phyloP scores from a whole-genome alignment of 2,329 filamentous ascomycete species.

The Diaporthe velutina region DNA sequence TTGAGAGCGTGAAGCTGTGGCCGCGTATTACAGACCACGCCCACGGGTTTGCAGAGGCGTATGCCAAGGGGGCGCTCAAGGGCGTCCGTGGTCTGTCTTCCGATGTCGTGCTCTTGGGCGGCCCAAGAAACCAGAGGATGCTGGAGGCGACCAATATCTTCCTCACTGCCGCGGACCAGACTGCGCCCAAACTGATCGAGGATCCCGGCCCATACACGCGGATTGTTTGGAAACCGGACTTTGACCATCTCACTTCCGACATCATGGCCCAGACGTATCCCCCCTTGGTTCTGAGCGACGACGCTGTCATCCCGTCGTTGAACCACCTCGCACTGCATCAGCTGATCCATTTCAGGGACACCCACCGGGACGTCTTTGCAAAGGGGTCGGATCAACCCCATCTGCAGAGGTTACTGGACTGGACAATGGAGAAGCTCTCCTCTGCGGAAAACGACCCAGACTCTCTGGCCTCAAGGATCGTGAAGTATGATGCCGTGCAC shows the following conservation, averaged over 20 bases:
- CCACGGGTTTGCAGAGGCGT: background rate
- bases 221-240: background rate
- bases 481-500: no score
- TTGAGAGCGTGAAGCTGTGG: background rate
- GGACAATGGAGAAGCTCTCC: background rate
- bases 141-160: background rate
- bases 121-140: background rate
- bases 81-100: background rate
- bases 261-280: background rate
- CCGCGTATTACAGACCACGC: background rate
- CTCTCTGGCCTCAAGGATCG: no score
- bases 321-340: background rate
- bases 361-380: background rate
- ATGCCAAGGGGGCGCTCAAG: background rate
- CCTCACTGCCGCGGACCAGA: background rate
- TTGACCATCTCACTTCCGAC: background rate
- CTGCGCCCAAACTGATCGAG: background rate
- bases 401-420: background rate
- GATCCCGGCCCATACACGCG: background rate
- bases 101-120: background rate
- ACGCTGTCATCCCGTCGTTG: background rate
- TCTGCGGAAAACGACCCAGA: background rate
- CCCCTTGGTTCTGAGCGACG: background rate
- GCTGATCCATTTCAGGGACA: background rate
- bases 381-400: background rate